Evolutionary conservation across 139 green algal genomes (phyloP).

Genomic region (Asterochloris sp.): DNA sequence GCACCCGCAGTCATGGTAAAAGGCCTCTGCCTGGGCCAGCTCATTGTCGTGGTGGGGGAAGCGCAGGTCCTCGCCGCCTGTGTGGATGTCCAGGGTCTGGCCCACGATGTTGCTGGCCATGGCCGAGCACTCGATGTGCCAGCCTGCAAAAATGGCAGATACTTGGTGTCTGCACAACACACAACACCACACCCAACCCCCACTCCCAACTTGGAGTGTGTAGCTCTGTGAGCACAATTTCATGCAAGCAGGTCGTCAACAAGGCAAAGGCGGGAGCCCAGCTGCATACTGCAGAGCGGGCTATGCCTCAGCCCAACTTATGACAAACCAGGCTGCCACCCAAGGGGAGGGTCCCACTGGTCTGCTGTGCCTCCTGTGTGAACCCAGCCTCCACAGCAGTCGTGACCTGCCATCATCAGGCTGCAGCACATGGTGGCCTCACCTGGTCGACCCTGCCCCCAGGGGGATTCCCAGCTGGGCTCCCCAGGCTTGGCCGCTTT

Average conservation of each 20-base stretch:
- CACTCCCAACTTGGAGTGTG: neutral
- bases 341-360: neutral
- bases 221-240: neutral
- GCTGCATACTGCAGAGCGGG: neutral
- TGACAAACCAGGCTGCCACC: neutral
- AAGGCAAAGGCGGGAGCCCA: neutral
- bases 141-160: slow-evolving; percentile 59
- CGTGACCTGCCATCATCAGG: neutral
- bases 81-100: slow-evolving; percentile 91
- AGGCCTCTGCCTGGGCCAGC: slow-evolving; percentile 78
- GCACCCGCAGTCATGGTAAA: slow-evolving; percentile 48
- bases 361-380: neutral
- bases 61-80: slow-evolving; percentile 88
- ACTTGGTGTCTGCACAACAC: neutral
- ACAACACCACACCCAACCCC: too few relatives aligned
- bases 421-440: neutral
- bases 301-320: neutral
- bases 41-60: slow-evolving; percentile 99
- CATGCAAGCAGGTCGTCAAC: neutral
- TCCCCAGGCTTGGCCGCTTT: slow-evolving; percentile 93
- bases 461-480: slow-evolving; percentile 90
- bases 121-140: slow-evolving; percentile 99
- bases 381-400: neutral
- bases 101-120: slow-evolving; percentile 92
- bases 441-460: slow-evolving; percentile 80